Conservation (phyloP, 2,329 filamentous ascomycete species). For the Mycosphaerella arachidis region DNA sequence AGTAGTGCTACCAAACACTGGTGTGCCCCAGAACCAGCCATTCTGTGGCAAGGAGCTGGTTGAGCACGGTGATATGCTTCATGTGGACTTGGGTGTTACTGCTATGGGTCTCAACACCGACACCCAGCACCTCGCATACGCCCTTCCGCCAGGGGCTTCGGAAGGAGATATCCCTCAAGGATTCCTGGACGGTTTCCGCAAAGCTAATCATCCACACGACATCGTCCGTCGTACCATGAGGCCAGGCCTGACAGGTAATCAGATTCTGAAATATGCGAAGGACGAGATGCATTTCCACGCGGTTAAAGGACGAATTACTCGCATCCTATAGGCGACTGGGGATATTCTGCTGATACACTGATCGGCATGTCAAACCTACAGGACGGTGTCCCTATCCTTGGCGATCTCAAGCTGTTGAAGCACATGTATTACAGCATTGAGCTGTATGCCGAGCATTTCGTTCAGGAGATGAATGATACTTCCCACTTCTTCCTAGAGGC, state of each 20-base stretch:
- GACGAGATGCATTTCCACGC: constrained; percentile 5
- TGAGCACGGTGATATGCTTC: constrained; percentile 16
- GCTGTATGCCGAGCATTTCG: constrained; percentile 18
- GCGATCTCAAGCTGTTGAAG: constrained; percentile 17
- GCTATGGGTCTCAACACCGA: constrained; percentile 21
- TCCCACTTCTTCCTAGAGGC: constrained; percentile 20
- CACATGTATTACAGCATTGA: constrained; percentile 21
- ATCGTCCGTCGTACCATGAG: constrained; percentile 18
- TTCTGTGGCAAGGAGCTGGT: neutral
- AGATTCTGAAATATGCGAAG: constrained; percentile 11
- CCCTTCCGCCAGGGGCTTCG: constrained; percentile 10
- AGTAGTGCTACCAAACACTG: constrained; percentile 5
- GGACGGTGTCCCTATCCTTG: constrained; percentile 16
- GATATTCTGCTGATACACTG: constrained; percentile 17
- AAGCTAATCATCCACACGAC: constrained; percentile 19
- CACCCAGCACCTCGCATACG: constrained; percentile 22
- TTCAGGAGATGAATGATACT: constrained; percentile 15
- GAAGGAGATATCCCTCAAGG: constrained; percentile 13
- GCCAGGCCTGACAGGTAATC: constrained; percentile 13
- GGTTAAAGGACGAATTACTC: constrained; percentile 20
- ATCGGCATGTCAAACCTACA: constrained; percentile 23
- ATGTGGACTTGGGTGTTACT: constrained; percentile 21
- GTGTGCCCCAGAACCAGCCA: neutral
- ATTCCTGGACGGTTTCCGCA: constrained; percentile 11
- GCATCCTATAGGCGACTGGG: constrained; percentile 23